phyloP scores from a whole-genome alignment of 1,139 yeast genomes.

The Suzukiozyma palmioleophila region DNA sequence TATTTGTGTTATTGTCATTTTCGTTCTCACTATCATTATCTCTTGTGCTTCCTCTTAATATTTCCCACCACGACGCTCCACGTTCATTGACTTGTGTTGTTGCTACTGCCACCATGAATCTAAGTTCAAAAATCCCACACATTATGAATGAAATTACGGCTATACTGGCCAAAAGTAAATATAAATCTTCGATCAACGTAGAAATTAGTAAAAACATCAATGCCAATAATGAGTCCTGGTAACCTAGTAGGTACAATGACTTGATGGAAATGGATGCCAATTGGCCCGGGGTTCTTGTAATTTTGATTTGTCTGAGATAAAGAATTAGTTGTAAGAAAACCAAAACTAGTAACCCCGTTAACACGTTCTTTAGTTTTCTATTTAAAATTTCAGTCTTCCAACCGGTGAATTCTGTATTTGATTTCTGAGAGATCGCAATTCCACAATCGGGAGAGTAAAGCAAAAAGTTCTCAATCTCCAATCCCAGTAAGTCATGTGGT shows the following conservation, averaged over 20 bases:
- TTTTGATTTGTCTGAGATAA: constrained; percentile 58
- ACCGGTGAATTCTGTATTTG: constrained; percentile 42
- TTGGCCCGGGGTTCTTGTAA: constrained; percentile 75
- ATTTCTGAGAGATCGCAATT: constrained; percentile 38
- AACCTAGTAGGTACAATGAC: constrained; percentile 55
- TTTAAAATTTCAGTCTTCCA: constrained; percentile 49
- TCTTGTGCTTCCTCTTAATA: constrained; percentile 45
- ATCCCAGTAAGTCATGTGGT: constrained; percentile 46
- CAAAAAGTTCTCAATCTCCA: constrained; percentile 52
- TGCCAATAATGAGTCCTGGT: constrained; percentile 70
- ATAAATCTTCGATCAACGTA: constrained; percentile 50
- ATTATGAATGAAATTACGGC: constrained; percentile 67
- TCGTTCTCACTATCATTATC: constrained; percentile 12
- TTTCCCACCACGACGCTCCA: constrained; percentile 58
- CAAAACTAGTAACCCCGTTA: constrained; percentile 46
- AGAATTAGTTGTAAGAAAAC: constrained; percentile 29
- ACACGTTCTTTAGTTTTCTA: constrained; percentile 36
- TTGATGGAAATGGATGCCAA: constrained; percentile 38
- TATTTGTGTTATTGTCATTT: constrained; percentile 8
- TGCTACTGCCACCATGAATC: constrained; percentile 67
- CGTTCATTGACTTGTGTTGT: constrained; percentile 74
- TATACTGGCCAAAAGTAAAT: constrained; percentile 63
- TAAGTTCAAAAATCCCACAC: constrained; percentile 72
- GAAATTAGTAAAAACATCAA: constrained; percentile 59
- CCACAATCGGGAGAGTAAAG: constrained; percentile 92